Evolutionary conservation across 192 early-diverging fungal genomes (phyloP), one percentile per base, ranked within the genome.

Genomic region (Funneliformis mosseae): DNA sequence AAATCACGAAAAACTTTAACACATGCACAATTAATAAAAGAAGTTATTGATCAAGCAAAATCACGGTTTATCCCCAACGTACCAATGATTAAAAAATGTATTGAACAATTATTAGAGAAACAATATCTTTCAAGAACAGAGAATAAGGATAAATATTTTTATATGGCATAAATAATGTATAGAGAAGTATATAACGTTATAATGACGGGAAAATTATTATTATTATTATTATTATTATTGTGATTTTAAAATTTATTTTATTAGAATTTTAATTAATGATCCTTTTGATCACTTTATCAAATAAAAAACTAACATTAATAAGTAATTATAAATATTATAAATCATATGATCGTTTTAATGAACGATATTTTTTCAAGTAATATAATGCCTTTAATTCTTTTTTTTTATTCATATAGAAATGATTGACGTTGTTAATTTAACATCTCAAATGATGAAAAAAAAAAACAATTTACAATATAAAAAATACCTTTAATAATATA

Each of bases 21-120:
- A 14, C 95, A 97, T 83, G 83, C 84, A n/a, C 86, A 88, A 68
- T 83, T 97, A 39, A 87, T 97, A 14, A 85, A 91, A 69, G 93
- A 95, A 69, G 92, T 96, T 18, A 92, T 97, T 79, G 87, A 88
- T 43, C 93, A 91, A 66, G 84, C 92, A 16, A 92, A 88, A 74
- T 79, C 87, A 27, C 87, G 93, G 60, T 97, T 97, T 81, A 66
- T 84, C 11, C 94, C 95, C 12, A 87, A 80, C 41, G 88, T 97
- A 41, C 83, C 90, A 1, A 83, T 93, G 81, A 94, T 97, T 81
- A 96, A 97, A 76, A 93, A 94, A 80, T 92, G 92, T 75, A 93
- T 96, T 63, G 95, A 97, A 87, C 88, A 91, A 76, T 84, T 97
- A 67, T 90, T 97, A 82, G 90, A 96, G 59, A 96, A 94, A 80